Percentiles rank a stretch among this genome's conserved stretches.
Conservation (phyloP, 768 basidiomycete genomes). For the Leccinellum luteum region DNA sequence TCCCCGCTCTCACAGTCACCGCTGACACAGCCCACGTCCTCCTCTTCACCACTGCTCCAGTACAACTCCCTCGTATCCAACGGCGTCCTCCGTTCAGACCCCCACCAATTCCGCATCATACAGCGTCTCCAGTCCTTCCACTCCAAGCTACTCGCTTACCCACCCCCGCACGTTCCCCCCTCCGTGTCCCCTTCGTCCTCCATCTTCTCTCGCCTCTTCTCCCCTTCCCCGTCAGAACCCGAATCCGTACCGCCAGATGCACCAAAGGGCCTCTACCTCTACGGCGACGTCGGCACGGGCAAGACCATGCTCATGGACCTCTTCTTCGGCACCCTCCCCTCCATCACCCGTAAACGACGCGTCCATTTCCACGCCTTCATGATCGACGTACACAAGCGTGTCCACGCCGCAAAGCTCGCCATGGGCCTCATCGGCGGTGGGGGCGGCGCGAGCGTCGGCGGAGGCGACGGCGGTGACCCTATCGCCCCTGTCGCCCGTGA, state of each 20-base stretch:
- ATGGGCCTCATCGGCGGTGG: constrained; percentile 54
- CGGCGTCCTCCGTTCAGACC: constrained; percentile 67
- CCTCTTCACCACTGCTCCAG: constrained; percentile 31
- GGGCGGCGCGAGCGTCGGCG: constrained; percentile 25
- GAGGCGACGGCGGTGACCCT: constrained; percentile 58
- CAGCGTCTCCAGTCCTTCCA: constrained; percentile 79
- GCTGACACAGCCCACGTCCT: not conserved
- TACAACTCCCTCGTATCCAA: constrained; percentile 48
- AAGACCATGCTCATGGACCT: constrained; percentile 99
- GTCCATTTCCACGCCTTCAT: constrained; percentile 99
- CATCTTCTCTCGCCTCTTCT: constrained; percentile 31
- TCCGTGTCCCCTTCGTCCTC: constrained; percentile 32
- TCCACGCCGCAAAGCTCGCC: constrained; percentile 76
- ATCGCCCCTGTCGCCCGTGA: constrained; percentile 86
- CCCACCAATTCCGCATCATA: constrained; percentile 83
- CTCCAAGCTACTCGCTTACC: constrained; percentile 64
- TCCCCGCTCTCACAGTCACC: not conserved
- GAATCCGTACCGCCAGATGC: constrained; percentile 45
- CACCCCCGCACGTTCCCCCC: constrained; percentile 59
- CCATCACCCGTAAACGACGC: constrained; percentile 70
- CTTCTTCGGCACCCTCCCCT: constrained; percentile 77
- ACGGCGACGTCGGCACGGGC: constrained; percentile 95
- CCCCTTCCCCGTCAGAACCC: constrained; percentile 17
- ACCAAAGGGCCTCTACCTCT: constrained; percentile 91
- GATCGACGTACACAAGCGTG: constrained; percentile 95